These are phyloP conservation scores for Lecanoromycetidae sp. DNA, from an alignment of 2,329 filamentous ascomycete species.

Conservation along the genomic window DNA sequence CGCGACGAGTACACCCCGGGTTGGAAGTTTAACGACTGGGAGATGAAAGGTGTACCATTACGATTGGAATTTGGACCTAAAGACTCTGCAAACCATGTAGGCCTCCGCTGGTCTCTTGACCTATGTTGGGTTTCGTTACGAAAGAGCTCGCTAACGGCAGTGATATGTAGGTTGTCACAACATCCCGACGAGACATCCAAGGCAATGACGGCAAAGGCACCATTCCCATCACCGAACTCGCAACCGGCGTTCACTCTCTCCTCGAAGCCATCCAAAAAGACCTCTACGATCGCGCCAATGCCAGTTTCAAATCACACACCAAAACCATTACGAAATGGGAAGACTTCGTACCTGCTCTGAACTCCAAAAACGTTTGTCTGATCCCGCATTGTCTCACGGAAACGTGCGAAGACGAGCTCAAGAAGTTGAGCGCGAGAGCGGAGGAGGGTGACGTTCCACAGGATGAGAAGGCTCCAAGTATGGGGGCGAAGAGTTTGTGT, in stretches of 20 bases:
- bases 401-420: slow-evolving; percentile 87
- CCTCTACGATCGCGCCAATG: slow-evolving; percentile 65
- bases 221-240: slow-evolving; percentile 62
- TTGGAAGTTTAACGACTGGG: slow-evolving; percentile 99
- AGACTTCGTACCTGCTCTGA: slow-evolving; percentile 78
- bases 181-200: slow-evolving; percentile 69
- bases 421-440: slow-evolving; percentile 74
- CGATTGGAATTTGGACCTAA: slow-evolving; percentile 93
- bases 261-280: slow-evolving; percentile 84
- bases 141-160: no score
- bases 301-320: slow-evolving; percentile 66
- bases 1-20: slow-evolving; percentile 86
- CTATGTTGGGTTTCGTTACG: no score
- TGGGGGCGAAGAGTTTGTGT: slow-evolving; percentile 66
- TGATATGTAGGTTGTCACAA: no score
- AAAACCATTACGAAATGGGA: slow-evolving; percentile 76
- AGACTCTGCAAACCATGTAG: slow-evolving; percentile 72
- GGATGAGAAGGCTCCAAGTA: slow-evolving; percentile 60
- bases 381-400: slow-evolving; percentile 79
- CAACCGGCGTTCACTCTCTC: slow-evolving; percentile 61
- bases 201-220: slow-evolving; percentile 54
- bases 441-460: slow-evolving; percentile 51
- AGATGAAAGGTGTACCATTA: slow-evolving; percentile 87
- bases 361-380: slow-evolving; percentile 82
- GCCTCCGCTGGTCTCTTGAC: no score